Base-by-base conservation (phyloP, 2,329 filamentous ascomycete genomes). In the Graphium sp. region DNA sequence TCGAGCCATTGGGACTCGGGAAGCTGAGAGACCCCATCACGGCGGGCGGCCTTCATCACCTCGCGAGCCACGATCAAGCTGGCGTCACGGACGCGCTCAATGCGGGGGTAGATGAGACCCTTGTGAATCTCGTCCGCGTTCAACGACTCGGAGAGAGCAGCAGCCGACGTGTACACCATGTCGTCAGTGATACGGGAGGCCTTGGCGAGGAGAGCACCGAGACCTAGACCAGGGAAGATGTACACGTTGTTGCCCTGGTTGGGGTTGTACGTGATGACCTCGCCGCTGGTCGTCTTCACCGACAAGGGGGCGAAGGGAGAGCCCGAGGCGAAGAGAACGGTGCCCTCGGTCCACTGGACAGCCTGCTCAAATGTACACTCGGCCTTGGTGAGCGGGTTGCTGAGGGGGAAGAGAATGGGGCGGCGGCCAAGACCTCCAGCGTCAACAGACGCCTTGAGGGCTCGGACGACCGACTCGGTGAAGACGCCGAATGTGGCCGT, bases 81-180 rank as follows among this genome's bases (percentile, higher is more conserved):
- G 34, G 92, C 85, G 18, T 94, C 83, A 24, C 89, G 74, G 39
- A 98, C 92, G 37, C 89, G 79, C 52, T 82, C 74, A 46, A 98
- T 81, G 47, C 76, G 72, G 9, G 83, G 89, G 60, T 98, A 95
- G 45, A 95, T 75, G 48, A 91, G 74, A 31, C 83, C 82, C 48
- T 75, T 71, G 32, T 76, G 70, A 43, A 83, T 60, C 59, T 98
- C 89, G 36, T 89, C 76, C 22, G 72, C 62, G 37, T 77, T 84
- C 35, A 98, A 66, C 19, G 78, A 74, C 33, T 72, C 73, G 11
- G 82, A 70, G 13, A 95, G 69, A 5, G 83, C 77, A 22, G 77
- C 75, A 17, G 83, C 89, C 18, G 85, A 87, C 28, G 80, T 84
- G 58, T 95, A 95, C 46, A 98, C 84, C 89, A 98, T 98, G 52